A percentile compares a stretch with the other conserved stretches of the same genome.
Evolutionary conservation across 2,329 filamentous ascomycete genomes (phyloP).

Genomic region (Penicillium expansum): DNA sequence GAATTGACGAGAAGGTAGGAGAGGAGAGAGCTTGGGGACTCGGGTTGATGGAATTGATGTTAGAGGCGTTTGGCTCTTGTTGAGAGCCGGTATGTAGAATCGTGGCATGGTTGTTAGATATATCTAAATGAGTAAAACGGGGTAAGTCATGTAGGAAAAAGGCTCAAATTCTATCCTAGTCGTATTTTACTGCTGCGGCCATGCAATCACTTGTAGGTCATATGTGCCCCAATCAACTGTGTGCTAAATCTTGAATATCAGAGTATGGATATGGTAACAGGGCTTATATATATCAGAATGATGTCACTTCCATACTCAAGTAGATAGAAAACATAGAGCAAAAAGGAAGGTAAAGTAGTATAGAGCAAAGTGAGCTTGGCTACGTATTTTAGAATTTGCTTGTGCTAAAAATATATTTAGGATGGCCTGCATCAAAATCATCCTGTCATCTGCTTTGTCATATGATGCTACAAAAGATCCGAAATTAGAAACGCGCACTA

Average conservation of each 20-base stretch:
- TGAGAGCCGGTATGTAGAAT: background rate
- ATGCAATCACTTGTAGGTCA: slow-evolving; percentile 2
- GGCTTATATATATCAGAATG: background rate
- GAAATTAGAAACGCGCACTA: background rate
- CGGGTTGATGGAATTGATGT: background rate
- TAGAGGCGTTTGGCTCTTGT: background rate
- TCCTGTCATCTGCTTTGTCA: background rate
- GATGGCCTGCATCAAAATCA: background rate
- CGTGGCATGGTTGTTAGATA: background rate
- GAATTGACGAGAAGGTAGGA: background rate
- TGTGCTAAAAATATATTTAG: background rate
- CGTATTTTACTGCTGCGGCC: background rate
- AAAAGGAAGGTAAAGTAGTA: background rate
- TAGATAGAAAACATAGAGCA: too few relatives aligned
- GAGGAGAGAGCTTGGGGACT: background rate
- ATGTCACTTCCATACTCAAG: background rate
- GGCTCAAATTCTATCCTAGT: background rate
- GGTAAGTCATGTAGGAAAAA: background rate
- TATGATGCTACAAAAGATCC: background rate
- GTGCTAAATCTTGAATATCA: background rate
- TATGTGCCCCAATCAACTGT: background rate
- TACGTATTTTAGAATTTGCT: background rate
- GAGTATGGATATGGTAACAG: background rate
- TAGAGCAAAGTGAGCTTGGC: background rate
- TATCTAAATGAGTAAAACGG: background rate